These are phyloP conservation scores for Scenedesmus sp. DNA, from an alignment of 163 green algal genomes.

Conservation along the genomic window DNA sequence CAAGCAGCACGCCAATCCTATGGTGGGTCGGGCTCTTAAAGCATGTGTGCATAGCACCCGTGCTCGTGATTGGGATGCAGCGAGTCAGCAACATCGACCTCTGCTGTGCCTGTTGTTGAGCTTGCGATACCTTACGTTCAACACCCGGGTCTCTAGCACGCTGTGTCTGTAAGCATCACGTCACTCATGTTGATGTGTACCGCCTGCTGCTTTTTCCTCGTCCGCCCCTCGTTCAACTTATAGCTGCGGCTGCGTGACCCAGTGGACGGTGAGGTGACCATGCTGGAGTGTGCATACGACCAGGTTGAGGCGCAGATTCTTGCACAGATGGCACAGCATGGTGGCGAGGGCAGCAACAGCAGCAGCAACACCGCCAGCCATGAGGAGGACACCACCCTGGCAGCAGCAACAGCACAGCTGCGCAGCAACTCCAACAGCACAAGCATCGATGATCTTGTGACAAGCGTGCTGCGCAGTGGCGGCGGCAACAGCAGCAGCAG, in stretches of 20 bases:
- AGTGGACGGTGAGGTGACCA: neutral
- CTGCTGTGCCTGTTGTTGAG: neutral
- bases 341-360: neutral
- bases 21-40: too few species aligned
- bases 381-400: neutral
- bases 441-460: conserved; percentile 44
- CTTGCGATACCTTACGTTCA: neutral
- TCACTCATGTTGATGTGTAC: neutral
- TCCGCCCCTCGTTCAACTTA: neutral
- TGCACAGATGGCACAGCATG: conserved; percentile 24
- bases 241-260: conserved; percentile 46
- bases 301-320: conserved; percentile 51
- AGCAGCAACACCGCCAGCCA: neutral
- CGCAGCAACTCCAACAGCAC: neutral
- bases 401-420: neutral
- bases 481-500: neutral
- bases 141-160: too few species aligned
- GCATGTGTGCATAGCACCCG: neutral
- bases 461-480: neutral
- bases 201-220: neutral
- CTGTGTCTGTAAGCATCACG: neutral
- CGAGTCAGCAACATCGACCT: neutral
- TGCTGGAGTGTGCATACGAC: conserved; percentile 44
- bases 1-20: too few species aligned
- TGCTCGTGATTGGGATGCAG: neutral